A percentile compares a stretch with the other conserved stretches of the same genome.
Evolutionary conservation across 768 basidiomycete species (phyloP).

Genomic region (Auriscalpium microsporum): DNA sequence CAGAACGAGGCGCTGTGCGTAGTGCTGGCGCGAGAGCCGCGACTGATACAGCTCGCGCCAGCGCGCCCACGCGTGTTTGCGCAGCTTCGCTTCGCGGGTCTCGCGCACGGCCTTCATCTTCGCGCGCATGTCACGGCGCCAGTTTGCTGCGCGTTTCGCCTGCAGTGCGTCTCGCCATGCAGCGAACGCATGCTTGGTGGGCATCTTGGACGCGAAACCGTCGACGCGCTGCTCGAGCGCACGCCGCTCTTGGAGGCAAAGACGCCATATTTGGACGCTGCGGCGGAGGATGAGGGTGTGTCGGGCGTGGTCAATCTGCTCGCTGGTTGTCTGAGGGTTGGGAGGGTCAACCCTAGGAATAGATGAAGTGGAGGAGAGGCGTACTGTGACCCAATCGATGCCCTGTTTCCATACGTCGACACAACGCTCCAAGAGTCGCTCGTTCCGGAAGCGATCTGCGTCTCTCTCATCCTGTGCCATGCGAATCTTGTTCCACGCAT

Average conservation of each 20-base stretch:
- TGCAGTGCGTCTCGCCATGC: constrained; percentile 49
- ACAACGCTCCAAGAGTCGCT: constrained; percentile 57
- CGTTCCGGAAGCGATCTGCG: constrained; percentile 60
- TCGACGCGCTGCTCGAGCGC: constrained; percentile 37
- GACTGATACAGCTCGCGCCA: constrained; percentile 57
- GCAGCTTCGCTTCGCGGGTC: constrained; percentile 43
- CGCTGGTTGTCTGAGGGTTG: constrained; percentile 51
- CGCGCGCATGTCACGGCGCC: constrained; percentile 62
- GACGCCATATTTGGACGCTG: constrained; percentile 55
- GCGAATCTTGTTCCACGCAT: constrained; percentile 71
- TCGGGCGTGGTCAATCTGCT: constrained; percentile 62
- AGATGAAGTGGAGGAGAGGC: constrained; percentile 23
- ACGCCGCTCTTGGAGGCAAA: constrained; percentile 26
- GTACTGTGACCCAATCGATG: constrained; percentile 64
- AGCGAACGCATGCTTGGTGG: constrained; percentile 32
- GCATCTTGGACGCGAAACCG: constrained; percentile 35
- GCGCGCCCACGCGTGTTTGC: constrained; percentile 51
- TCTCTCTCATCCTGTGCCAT: constrained; percentile 62
- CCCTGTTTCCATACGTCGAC: constrained; percentile 72
- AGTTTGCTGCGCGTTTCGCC: constrained; percentile 47
- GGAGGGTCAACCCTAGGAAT: background rate
- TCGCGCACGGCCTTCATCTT: constrained; percentile 59
- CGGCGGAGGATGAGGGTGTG: constrained; percentile 55
- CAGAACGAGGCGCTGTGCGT: constrained; percentile 33
- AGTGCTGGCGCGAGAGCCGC: constrained; percentile 43